A percentile compares a stretch with the other conserved stretches of the same genome.
Evolutionary conservation across 352 stramenopile species (phyloP).

Genomic region (Phytopythium oedochilum): DNA sequence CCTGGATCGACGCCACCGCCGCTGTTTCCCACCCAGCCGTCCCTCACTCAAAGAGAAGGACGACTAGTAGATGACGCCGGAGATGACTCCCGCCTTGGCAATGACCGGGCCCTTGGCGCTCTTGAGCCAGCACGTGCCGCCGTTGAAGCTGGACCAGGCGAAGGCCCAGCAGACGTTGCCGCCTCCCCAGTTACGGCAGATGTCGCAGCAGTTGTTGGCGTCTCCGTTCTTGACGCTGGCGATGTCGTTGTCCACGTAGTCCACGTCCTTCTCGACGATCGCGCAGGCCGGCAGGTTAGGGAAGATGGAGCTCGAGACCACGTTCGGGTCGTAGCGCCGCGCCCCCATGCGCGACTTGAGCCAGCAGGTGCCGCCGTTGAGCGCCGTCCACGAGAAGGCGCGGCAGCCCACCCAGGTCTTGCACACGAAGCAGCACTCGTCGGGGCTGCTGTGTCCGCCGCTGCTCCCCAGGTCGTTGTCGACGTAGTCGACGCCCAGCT

Average conservation of each 20-base stretch:
- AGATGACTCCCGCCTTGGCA: slow-evolving; percentile 18
- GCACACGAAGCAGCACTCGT: slow-evolving; percentile 26
- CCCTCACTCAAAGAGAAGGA: neutral
- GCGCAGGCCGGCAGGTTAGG: slow-evolving; percentile 12
- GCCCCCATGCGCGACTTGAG: slow-evolving; percentile 11
- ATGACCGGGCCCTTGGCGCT: slow-evolving; percentile 19
- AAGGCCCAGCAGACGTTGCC: slow-evolving; percentile 21
- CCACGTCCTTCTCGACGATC: neutral
- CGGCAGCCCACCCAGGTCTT: slow-evolving; percentile 24
- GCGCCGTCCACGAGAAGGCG: slow-evolving; percentile 8
- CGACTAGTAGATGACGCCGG: slow-evolving; percentile 14
- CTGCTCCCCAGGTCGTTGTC: slow-evolving; percentile 27
- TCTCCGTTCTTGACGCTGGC: slow-evolving; percentile 17
- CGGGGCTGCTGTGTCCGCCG: neutral
- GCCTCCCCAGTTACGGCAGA: slow-evolving; percentile 10
- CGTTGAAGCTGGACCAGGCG: slow-evolving; percentile 22
- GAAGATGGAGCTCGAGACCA: slow-evolving; percentile 19
- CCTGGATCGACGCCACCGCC: neutral
- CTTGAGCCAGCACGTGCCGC: slow-evolving; percentile 56
- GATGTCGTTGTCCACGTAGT: slow-evolving; percentile 7
- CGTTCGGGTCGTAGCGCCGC: slow-evolving; percentile 8
- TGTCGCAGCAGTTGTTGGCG: slow-evolving; percentile 20
- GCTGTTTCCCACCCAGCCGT: neutral
- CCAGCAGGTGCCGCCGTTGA: slow-evolving; percentile 10
- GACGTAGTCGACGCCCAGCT: slow-evolving; percentile 22